Conservation (phyloP, 805 yeast genomes). For the Suhomyces kilbournensis region DNA sequence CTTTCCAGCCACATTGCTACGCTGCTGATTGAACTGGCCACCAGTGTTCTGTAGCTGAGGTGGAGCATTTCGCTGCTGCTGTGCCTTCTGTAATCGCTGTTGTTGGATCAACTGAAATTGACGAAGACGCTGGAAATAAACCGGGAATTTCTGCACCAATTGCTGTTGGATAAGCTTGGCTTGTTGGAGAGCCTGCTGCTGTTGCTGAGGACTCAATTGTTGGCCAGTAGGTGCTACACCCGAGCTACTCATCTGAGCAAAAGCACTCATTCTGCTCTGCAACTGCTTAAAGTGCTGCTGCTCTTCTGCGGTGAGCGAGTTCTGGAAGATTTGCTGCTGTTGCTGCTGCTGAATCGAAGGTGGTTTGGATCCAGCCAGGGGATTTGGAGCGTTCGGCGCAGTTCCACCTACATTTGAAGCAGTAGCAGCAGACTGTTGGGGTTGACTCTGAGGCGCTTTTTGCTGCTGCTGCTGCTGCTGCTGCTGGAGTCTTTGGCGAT, state of each 20-base stretch:
- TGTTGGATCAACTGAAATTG: conserved; percentile 26
- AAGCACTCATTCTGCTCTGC: conserved; percentile 38
- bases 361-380: background rate
- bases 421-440: conserved; percentile 2
- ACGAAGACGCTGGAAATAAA: conserved; percentile 25
- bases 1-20: conserved; percentile 4
- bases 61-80: background rate
- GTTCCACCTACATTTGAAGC: background rate
- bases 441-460: background rate
- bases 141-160: conserved; percentile 24
- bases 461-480: conserved; percentile 1
- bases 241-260: conserved; percentile 41
- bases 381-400: background rate
- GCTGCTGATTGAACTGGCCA: conserved; percentile 2
- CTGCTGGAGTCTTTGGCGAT: conserved; percentile 11
- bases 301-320: conserved; percentile 38
- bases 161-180: conserved; percentile 32
- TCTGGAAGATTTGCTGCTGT: conserved; percentile 46
- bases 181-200: conserved; percentile 43
- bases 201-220: conserved; percentile 41
- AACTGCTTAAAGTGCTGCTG: conserved; percentile 40
- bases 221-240: conserved; percentile 44
- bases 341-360: conserved; percentile 31
- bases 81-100: conserved; percentile 16
- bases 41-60: background rate